Percentiles rank a stretch among this genome's conserved stretches.
Conservation (phyloP, 352 stramenopile species). For the Thraustochytrium striatum region DNA sequence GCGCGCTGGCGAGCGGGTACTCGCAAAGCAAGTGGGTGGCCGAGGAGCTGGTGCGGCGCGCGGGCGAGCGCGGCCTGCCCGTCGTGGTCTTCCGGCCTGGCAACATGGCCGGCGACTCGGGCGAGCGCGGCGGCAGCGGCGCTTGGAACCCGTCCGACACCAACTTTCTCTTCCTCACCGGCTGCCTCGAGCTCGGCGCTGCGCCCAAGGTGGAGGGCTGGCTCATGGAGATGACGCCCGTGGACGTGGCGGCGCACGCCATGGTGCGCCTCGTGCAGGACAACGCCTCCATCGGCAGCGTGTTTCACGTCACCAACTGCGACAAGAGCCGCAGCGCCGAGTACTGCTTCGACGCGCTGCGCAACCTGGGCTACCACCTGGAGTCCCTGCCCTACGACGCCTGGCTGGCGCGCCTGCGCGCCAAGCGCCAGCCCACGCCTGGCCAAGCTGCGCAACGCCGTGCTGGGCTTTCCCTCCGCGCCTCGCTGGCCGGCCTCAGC, state of each 20-base stretch:
- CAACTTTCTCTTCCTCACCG: conserved; percentile 77
- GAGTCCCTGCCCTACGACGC: conserved; percentile 9
- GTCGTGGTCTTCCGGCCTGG: conserved; percentile 77
- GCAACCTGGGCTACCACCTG: conserved; percentile 1
- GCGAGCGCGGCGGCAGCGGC: conserved; percentile 48
- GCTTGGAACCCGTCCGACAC: conserved; percentile 79
- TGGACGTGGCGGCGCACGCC: conserved; percentile 78
- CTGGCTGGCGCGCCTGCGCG: no score
- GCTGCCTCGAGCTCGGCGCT: conserved; percentile 64
- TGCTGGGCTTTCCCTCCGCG: conserved; percentile 16
- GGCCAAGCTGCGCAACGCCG: conserved; percentile 33
- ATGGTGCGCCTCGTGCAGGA: conserved; percentile 68
- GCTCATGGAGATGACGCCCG: conserved; percentile 82
- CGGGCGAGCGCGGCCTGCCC: conserved; percentile 68
- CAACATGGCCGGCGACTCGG: conserved; percentile 75
- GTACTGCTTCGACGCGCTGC: conserved; percentile 26
- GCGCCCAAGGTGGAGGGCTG: conserved; percentile 66
- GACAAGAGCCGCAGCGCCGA: conserved; percentile 5
- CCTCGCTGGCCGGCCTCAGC: neutral
- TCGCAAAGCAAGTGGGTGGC: conserved; percentile 84
- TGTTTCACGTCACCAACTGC: conserved; percentile 38
- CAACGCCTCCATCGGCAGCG: conserved; percentile 27
- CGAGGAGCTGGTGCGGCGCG: conserved; percentile 75
- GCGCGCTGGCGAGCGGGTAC: conserved; percentile 72
- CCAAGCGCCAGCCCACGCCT: neutral